These are phyloP conservation scores for Solanum pinnatisectum DNA, from an alignment of 257 asterid genomes.

Conservation along the genomic window DNA sequence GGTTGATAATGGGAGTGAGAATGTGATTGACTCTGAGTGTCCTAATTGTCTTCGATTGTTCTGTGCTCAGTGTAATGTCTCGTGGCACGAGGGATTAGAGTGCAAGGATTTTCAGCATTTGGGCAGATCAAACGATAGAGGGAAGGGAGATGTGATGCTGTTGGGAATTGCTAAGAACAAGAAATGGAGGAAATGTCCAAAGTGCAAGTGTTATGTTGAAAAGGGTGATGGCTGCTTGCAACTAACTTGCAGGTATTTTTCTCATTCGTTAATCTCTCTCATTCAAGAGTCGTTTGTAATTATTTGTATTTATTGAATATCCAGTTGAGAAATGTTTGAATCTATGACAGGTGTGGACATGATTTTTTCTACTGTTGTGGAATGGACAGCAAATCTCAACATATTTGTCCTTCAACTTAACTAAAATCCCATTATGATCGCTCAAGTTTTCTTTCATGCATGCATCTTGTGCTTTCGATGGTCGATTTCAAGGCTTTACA, in stretches of 20 bases:
- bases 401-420: not conserved
- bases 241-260: not conserved
- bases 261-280: not conserved
- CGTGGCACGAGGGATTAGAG: not conserved
- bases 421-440: not conserved
- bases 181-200: not conserved
- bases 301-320: too few species aligned
- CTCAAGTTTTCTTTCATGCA: not conserved
- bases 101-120: not conserved
- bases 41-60: not conserved
- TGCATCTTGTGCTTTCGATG: not conserved
- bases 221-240: not conserved
- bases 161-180: not conserved
- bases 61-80: not conserved
- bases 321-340: not conserved
- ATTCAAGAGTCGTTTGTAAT: not conserved
- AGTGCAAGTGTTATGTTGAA: not conserved
- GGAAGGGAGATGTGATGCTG: not conserved
- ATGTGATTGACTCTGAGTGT: not conserved
- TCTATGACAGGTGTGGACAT: not conserved
- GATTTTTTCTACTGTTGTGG: not conserved
- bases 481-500: not conserved
- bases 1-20: not conserved
- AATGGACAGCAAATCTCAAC: not conserved
- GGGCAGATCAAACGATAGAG: not conserved